Evolutionary conservation across 2,329 filamentous ascomycete species (phyloP), one percentile per base, ranked within the genome.

Genomic region (Shiraia sp.): DNA sequence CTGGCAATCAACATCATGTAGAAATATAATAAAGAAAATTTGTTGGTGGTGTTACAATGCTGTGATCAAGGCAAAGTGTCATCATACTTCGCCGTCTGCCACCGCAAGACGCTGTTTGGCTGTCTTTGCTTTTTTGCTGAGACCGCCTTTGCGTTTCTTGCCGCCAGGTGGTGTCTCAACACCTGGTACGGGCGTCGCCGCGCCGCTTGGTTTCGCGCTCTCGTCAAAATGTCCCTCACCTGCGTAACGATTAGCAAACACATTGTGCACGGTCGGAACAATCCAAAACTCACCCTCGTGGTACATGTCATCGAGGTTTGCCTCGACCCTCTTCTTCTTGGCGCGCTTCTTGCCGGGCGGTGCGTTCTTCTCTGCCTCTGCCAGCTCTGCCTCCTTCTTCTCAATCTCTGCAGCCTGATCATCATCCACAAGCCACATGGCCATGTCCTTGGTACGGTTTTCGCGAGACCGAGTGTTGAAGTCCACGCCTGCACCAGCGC

Each of bases 211-310:
- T 64, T 95, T 93, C 55, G 85, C 87, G 58, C 80, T 85, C 67
- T 95, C 90, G 58, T 97, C 92, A 72, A 99, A 99, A 68, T 96
- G 85, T 46, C 93, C 93, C 78, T 99, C 93, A 61, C 92, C 92
- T 97, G 63, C 26, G 30, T 29, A 17, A 34, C 28, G 2, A 59
- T 79, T 40, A 62, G 49, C 36, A 47, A 32, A 3, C 30, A 29
- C 15, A 29, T 14, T 9, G 28, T 14, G 16, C n/a, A 30, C 7
- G 30, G 10, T 10, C 13, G 9, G 5, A 3, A 1, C n/a, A 36
- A 24, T 39, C 30, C 22, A n/a, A 23, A 5, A 47, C 88, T 84
- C 70, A 96, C 93, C 93, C 79, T 99, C 93, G 69, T 99, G 93
- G 74, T 99, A 99, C 88, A 99, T 90, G 66, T 96, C 92, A 69